Evolutionary conservation across 495 filamentous ascomycete genomes (phyloP).

Genomic region (Trypethelium eluteriae): DNA sequence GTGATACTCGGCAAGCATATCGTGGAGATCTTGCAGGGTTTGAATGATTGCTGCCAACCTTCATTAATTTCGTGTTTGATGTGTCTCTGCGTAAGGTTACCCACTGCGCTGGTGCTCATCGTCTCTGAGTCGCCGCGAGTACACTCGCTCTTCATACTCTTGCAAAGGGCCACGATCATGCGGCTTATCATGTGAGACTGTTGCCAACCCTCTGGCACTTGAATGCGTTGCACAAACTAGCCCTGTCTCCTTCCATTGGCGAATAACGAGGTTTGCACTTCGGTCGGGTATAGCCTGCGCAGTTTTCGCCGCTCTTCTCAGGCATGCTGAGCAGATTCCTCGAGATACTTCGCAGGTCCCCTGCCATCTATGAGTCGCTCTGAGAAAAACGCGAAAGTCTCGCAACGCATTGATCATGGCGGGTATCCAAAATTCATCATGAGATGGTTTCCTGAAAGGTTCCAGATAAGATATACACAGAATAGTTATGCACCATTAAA

Average conservation of each 20-base stretch:
- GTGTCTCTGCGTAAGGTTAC: slow-evolving; percentile 14
- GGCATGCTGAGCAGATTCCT: slow-evolving; percentile 8
- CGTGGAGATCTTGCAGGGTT: slow-evolving; percentile 78
- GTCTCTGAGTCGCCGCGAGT: slow-evolving; percentile 62
- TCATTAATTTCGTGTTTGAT: neutral
- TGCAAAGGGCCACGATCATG: slow-evolving; percentile 56
- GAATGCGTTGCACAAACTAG: neutral
- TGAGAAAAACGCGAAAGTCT: slow-evolving; percentile 7
- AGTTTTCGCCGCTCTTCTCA: neutral
- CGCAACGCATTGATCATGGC: slow-evolving; percentile 2
- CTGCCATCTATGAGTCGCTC: slow-evolving; percentile 2
- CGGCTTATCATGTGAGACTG: neutral
- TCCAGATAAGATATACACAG: neutral
- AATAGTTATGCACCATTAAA: neutral
- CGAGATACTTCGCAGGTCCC: neutral
- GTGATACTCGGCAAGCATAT: slow-evolving; percentile 67
- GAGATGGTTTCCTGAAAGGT: neutral
- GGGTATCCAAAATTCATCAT: neutral
- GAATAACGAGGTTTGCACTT: neutral
- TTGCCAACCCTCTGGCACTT: neutral
- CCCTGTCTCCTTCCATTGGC: neutral
- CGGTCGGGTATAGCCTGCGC: neutral
- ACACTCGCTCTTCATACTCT: slow-evolving; percentile 79
- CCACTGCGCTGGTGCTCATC: slow-evolving; percentile 85
- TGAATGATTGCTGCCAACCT: slow-evolving; percentile 67